A percentile compares a stretch with the other conserved stretches of the same genome.
phyloP scores from a whole-genome alignment of 371 early-diverging fungal genomes.

The Mucor irregularis region DNA sequence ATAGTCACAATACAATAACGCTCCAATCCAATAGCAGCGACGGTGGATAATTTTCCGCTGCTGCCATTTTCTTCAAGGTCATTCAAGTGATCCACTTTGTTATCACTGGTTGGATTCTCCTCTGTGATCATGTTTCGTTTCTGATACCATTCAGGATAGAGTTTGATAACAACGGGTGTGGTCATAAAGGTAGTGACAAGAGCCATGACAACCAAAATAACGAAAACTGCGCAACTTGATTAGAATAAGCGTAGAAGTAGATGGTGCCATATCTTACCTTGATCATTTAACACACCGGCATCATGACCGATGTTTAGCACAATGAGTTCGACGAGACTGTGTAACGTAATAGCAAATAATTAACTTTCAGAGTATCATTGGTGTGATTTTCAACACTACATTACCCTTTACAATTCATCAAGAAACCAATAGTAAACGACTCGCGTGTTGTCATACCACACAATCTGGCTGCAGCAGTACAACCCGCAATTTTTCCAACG shows the following conservation, averaged over 20 bases:
- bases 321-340: constrained; percentile 86
- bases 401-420: constrained; percentile 95
- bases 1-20: constrained; percentile 50
- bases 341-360: neutral
- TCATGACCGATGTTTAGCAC: constrained; percentile 90
- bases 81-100: neutral
- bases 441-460: constrained; percentile 79
- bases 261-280: too few relatives aligned
- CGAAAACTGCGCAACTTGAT: constrained; percentile 60
- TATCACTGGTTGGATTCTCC: neutral
- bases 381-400: neutral
- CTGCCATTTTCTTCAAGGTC: neutral
- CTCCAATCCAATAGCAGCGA: neutral
- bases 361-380: neutral
- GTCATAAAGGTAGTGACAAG: constrained; percentile 82
- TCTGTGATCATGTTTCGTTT: constrained; percentile 27
- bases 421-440: constrained; percentile 81
- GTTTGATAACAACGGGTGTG: constrained; percentile 54
- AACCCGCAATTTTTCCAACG: constrained; percentile 87
- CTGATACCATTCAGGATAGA: constrained; percentile 65
- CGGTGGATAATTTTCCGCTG: neutral
- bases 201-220: constrained; percentile 92
- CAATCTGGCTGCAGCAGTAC: constrained; percentile 71
- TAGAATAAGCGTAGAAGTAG: too few relatives aligned
- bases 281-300: constrained; percentile 78